These are phyloP conservation scores for Lepiota venenata DNA, from an alignment of 768 basidiomycete species.

Conservation along the genomic window DNA sequence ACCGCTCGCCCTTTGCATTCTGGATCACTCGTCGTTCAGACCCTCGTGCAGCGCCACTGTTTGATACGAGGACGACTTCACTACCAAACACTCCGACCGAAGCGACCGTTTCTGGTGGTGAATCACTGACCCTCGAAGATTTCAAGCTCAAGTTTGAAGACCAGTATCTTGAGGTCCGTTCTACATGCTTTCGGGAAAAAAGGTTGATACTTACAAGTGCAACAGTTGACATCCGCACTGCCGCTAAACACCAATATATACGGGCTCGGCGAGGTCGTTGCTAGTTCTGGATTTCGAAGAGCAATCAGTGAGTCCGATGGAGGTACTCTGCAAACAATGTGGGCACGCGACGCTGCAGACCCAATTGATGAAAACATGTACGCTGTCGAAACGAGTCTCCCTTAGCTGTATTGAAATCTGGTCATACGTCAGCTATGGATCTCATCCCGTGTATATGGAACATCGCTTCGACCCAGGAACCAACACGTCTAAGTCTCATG, in stretches of 20 bases:
- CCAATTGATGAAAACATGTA: constrained; percentile 68
- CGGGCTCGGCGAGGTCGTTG: constrained; percentile 71
- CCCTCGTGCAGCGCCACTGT: constrained; percentile 52
- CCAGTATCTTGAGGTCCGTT: constrained; percentile 65
- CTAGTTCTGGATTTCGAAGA: constrained; percentile 66
- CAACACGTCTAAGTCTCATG: constrained; percentile 58
- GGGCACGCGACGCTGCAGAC: constrained; percentile 61
- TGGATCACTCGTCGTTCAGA: constrained; percentile 73
- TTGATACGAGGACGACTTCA: constrained; percentile 65
- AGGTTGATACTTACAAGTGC: background rate
- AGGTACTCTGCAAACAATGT: constrained; percentile 65
- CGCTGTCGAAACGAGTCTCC: constrained; percentile 18
- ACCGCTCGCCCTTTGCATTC: constrained; percentile 66
- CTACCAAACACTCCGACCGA: constrained; percentile 58
- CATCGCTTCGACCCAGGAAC: constrained; percentile 59
- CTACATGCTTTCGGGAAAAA: constrained; percentile 16
- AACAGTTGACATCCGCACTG: constrained; percentile 59
- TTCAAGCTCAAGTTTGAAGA: constrained; percentile 78
- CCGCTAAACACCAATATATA: constrained; percentile 71
- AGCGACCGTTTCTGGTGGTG: constrained; percentile 48
- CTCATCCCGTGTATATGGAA: constrained; percentile 70
- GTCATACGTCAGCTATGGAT: constrained; percentile 50
- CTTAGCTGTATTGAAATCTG: background rate
- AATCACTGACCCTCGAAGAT: constrained; percentile 53
- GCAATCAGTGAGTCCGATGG: constrained; percentile 46